These are phyloP conservation scores for Picea sitchensis DNA, from an alignment of 75 land plant species.

Conservation along the genomic window DNA sequence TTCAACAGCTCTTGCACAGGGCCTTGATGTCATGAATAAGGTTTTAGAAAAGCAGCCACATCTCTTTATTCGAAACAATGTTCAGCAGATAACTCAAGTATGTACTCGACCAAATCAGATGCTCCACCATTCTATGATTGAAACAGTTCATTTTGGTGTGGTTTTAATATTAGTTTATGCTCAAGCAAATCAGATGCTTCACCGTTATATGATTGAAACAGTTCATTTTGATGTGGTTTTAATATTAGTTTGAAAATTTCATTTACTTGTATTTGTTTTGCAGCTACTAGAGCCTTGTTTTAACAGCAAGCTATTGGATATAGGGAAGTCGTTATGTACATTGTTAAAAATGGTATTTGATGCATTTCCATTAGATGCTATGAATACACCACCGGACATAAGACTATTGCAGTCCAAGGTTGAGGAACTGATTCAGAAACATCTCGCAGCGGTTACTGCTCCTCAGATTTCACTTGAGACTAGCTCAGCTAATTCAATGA, in stretches of 20 bases:
- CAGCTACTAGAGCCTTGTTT: slow-evolving; percentile 98
- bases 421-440: slow-evolving; percentile 94
- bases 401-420: slow-evolving; percentile 67
- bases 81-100: slow-evolving; percentile 95
- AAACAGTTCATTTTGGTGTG: neutral
- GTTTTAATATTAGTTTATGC: slow-evolving; percentile 33
- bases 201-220: neutral
- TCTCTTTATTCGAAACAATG: slow-evolving; percentile 91
- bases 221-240: neutral
- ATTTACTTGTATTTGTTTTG: slow-evolving; percentile 17
- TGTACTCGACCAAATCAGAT: slow-evolving; percentile 5
- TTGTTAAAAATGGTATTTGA: slow-evolving; percentile 93
- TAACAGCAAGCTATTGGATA: slow-evolving; percentile 86
- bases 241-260: neutral
- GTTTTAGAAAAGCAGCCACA: slow-evolving; percentile 98
- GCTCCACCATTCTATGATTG: neutral
- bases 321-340: slow-evolving; percentile 90
- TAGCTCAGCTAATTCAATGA: slow-evolving; percentile 59
- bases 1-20: slow-evolving; percentile 93
- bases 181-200: neutral
- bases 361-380: slow-evolving; percentile 85
- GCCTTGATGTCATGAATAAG: slow-evolving; percentile 99
- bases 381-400: slow-evolving; percentile 76
- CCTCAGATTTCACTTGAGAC: slow-evolving; percentile 69
- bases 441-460: slow-evolving; percentile 69